Conservation (phyloP, 768 basidiomycete genomes). For the Hericium rajendrae region DNA sequence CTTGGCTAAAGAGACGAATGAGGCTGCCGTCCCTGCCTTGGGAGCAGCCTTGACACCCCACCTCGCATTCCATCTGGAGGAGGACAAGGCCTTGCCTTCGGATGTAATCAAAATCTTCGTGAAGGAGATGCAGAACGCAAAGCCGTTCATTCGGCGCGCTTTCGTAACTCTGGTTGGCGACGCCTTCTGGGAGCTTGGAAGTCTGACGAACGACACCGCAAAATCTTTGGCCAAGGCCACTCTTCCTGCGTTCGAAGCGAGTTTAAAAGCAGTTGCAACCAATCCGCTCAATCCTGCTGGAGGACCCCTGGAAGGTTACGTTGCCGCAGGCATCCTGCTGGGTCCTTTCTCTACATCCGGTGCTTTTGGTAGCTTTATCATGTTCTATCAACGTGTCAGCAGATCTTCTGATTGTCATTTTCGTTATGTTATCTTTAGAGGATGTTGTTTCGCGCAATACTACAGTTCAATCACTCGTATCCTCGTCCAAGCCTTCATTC, state of each 20-base stretch:
- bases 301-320: conserved; percentile 79
- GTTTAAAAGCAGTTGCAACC: conserved; percentile 52
- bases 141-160: conserved; percentile 51
- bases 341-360: conserved; percentile 45
- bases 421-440: conserved; percentile 25
- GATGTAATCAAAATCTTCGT: conserved; percentile 41
- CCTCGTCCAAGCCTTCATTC: conserved; percentile 69
- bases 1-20: conserved; percentile 71
- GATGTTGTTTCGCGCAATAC: conserved; percentile 40
- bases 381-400: conserved; percentile 6
- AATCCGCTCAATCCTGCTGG: conserved; percentile 50
- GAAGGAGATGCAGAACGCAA: conserved; percentile 65
- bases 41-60: conserved; percentile 48
- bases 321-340: conserved; percentile 59
- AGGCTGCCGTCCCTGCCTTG: conserved; percentile 48
- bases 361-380: conserved; percentile 39
- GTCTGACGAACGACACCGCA: conserved; percentile 32
- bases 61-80: conserved; percentile 41
- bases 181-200: conserved; percentile 40
- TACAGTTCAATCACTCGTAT: conserved; percentile 35
- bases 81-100: conserved; percentile 30
- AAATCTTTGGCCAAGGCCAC: conserved; percentile 44
- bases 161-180: conserved; percentile 56
- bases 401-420: conserved; percentile 5
- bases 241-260: conserved; percentile 55